Base-by-base conservation (phyloP, 1,139 yeast species). In the Suhomyces kunorum region DNA sequence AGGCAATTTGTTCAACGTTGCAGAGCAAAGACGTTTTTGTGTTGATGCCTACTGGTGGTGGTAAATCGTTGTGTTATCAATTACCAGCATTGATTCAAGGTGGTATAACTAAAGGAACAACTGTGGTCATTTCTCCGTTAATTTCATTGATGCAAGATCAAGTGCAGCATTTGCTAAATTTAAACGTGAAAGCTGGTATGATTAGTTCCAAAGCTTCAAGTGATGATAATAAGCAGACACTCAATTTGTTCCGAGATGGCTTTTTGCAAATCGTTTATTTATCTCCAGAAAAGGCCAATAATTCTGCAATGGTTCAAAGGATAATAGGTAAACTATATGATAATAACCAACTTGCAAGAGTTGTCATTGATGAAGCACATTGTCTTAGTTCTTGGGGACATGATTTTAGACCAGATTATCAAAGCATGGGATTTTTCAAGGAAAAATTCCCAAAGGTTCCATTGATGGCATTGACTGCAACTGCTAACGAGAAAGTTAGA, bases 321-420 rank as follows among this genome's bases (percentile, higher is more conserved):
- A 83, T 83, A 1, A 80, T 94, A 37, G 67, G 72, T 12, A 71
- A 65, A 38, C 65, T 92, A 14, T 72, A 86, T 57, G 66, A 71
- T 3, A 73, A 72, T 28, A 68, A 74, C 5, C 68, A 71, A 51
- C 65, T 94, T 29, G 96, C 97, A 0, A 71, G 98, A 39, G 78
- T 94, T 24, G 97, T 94, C 8, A 89, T 94, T 34, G 99, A 94
- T 64, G 99, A 94, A 58, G 98, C 98, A 0, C 99, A 94, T 64
- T 94, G 99, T 74, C 95, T 94, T 42, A 87, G 96, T 44, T 86
- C 95, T 8, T 94, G 99, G 99, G 99, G 99, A 13, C 98, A 94
- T 62, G 98, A 94, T 63, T 94, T 94, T 60, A 74, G 99, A 43
- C 98, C 98, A 0, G 98, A 92, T 61, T 94, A 94, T 64, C 87